These are phyloP conservation scores for Saccharomycopsis hybrid DNA, from an alignment of 1,139 yeast species.

Conservation along the genomic window DNA sequence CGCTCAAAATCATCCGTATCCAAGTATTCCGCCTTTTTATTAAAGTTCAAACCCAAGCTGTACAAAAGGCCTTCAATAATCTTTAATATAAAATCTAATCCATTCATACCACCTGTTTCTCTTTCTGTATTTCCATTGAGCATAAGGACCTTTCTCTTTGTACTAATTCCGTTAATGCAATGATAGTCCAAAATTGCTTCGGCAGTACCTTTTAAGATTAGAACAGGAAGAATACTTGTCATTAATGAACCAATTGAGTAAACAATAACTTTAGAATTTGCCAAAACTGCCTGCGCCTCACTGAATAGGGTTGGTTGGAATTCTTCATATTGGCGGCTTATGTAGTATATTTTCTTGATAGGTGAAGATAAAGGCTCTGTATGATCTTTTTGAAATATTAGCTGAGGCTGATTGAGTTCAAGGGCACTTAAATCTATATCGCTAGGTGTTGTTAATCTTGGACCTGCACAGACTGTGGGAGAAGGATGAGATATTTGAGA, in stretches of 20 bases:
- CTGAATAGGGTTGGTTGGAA: conserved; percentile 56
- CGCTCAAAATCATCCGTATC: too few species aligned
- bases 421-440: conserved; percentile 19
- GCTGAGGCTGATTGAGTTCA: conserved; percentile 12
- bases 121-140: conserved; percentile 71
- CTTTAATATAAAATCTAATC: conserved; percentile 49
- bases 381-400: conserved; percentile 30
- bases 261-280: conserved; percentile 49
- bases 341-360: conserved; percentile 64
- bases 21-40: too few species aligned
- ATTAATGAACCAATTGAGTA: conserved; percentile 84
- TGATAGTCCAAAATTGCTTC: conserved; percentile 40
- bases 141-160: conserved; percentile 44
- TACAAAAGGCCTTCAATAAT: conserved; percentile 38
- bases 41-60: conserved; percentile 9
- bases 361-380: conserved; percentile 67
- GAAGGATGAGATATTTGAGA: conserved; percentile 87
- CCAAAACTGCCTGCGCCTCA: conserved; percentile 35
- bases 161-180: conserved; percentile 34
- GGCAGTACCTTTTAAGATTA: conserved; percentile 70
- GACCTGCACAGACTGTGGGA: too few species aligned
- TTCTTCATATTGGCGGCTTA: conserved; percentile 78
- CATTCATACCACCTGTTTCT: conserved; percentile 66
- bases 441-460: conserved; percentile 13
- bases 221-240: conserved; percentile 78